Evolutionary conservation across 2,329 filamentous ascomycete genomes (phyloP).

Genomic region (Graphiopsis chlorocephala): DNA sequence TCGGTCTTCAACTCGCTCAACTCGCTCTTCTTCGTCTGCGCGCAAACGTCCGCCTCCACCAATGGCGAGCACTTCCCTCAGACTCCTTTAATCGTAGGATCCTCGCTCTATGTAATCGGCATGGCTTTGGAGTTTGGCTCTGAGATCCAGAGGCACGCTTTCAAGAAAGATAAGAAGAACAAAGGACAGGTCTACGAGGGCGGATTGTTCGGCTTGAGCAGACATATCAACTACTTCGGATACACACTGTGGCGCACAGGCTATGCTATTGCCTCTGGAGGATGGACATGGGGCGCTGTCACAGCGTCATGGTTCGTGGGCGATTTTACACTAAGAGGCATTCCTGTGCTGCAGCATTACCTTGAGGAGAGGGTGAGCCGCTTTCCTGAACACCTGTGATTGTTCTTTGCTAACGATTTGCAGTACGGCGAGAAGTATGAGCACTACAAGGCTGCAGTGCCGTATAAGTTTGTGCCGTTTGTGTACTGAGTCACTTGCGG

Average conservation of each 20-base stretch:
- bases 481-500: constrained; percentile 20
- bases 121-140: constrained; percentile 54
- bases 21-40: constrained; percentile 53
- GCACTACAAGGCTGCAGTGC: constrained; percentile 38
- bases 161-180: constrained; percentile 52
- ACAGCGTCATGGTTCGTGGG: constrained; percentile 43
- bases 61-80: constrained; percentile 43
- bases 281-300: constrained; percentile 44
- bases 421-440: constrained; percentile 42
- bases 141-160: constrained; percentile 56
- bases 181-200: constrained; percentile 52
- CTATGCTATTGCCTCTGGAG: constrained; percentile 49
- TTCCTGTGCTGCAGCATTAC: constrained; percentile 52
- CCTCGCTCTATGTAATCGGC: constrained; percentile 50
- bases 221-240: constrained; percentile 56
- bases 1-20: constrained; percentile 54
- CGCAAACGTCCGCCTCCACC: constrained; percentile 46
- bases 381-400: not conserved
- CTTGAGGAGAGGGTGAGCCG: constrained; percentile 41
- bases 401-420: not conserved
- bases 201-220: constrained; percentile 49
- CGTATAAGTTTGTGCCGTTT: constrained; percentile 40
- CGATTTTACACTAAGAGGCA: constrained; percentile 45
- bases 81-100: constrained; percentile 47
- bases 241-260: constrained; percentile 52